Base-by-base conservation (phyloP, 2,329 filamentous ascomycete species). In the Clarireedia paspali region DNA sequence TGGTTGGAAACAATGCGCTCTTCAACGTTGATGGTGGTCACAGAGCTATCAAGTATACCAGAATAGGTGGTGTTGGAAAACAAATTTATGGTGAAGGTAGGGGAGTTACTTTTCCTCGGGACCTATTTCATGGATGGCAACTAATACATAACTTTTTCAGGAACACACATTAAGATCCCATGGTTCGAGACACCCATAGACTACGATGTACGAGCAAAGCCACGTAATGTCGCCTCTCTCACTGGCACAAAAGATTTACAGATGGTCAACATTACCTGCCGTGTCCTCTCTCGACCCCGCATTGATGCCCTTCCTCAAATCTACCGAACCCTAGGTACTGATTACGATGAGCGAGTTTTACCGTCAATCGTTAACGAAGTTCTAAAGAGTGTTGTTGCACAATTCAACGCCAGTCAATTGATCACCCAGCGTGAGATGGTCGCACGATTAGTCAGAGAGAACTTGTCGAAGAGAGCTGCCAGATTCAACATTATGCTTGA, bases 261-360 rank as follows among this genome's bases (percentile, higher is more conserved):
- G 79, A 99, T 99, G 94, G 94, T 97, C 71, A 99, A 99, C 82
- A 97, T 99, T 72, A 99, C 92, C 70, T 99, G 94, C 75, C 92
- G 94, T 89, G 94, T 99, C 57, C 88, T 99, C 53, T 96, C 92
- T 57, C 81, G 91, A 66, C 94, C 94, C 56, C 84, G 91, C 57
- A 78, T 99, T 68, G 84, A 89, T 63, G 88, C 91, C 34, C 83
- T 99, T 44, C 94, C 94, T 17, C 90, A 96, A 75, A 99, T 99
- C 69, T 99, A 97, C 81, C 83, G 94, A 63, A 99, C 94, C 1
- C 81, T 99, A 38, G 94, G 94, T 54, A 86, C 85, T 56, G 94
- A 99, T 75, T 99, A 97, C 71, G 94, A 99, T 68, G 94, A 99
- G 82, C 82, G 94, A 59, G 91, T 99, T 44, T 79, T 99, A 61